Percentiles rank a stretch among this genome's conserved stretches.
These are phyloP conservation scores for Cochlearia excelsa DNA, from an alignment of 345 rosid genomes.

Conservation along the genomic window DNA sequence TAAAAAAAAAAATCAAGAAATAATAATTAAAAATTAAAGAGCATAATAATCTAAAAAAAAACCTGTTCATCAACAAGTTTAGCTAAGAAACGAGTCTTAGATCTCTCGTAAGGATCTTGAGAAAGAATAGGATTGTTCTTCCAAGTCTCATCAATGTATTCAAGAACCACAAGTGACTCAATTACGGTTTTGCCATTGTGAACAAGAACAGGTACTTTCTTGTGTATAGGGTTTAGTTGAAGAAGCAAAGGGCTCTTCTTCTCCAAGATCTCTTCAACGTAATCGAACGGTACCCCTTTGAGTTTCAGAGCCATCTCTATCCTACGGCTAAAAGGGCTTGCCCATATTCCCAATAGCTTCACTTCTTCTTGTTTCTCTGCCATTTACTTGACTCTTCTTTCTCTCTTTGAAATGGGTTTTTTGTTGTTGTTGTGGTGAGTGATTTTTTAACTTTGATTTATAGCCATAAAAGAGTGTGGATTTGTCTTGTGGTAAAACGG, in stretches of 20 bases:
- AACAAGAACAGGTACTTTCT: slow-evolving; percentile 45
- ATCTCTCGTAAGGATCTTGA: slow-evolving; percentile 41
- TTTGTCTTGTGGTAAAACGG: too few species aligned
- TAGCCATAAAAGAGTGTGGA: slow-evolving; percentile 1
- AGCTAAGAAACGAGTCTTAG: slow-evolving; percentile 44
- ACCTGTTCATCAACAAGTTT: slow-evolving; percentile 41
- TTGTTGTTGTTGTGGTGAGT: neutral
- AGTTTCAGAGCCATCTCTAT: slow-evolving; percentile 43
- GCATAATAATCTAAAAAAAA: neutral
- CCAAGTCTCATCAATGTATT: slow-evolving; percentile 51
- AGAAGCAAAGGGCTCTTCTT: slow-evolving; percentile 43
- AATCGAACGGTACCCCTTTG: slow-evolving; percentile 44
- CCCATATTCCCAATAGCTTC: slow-evolving; percentile 45
- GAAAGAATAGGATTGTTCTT: slow-evolving; percentile 40
- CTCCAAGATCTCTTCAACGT: slow-evolving; percentile 39
- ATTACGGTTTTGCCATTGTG: slow-evolving; percentile 39
- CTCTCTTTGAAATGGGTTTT: neutral
- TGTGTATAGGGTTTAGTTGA: slow-evolving; percentile 39
- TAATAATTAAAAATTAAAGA: neutral
- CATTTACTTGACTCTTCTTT: slow-evolving; percentile 16
- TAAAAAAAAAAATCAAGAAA: neutral
- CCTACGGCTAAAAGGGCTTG: slow-evolving; percentile 42
- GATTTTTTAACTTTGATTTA: slow-evolving; percentile 9
- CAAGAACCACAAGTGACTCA: slow-evolving; percentile 40
- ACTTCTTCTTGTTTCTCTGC: slow-evolving; percentile 38